Evolutionary conservation across 495 filamentous ascomycete species (phyloP).

Genomic region (Trichocladium uniseriatum): DNA sequence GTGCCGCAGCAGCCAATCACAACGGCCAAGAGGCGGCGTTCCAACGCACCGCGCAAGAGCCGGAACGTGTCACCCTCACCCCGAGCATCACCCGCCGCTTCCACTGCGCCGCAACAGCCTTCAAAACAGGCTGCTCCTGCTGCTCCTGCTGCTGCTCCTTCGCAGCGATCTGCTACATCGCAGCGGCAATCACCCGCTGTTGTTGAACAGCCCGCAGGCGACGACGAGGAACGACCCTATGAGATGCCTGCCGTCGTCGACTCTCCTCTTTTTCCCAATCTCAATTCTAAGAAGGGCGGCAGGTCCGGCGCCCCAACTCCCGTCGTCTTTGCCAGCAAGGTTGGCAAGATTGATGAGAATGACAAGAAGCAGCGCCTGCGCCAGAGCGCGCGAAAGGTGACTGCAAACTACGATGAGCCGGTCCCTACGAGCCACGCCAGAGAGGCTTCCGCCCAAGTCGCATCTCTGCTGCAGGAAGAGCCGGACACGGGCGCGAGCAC

Average conservation of each 20-base stretch:
- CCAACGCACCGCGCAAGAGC: constrained; percentile 26
- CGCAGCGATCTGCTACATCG: no score
- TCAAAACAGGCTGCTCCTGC: constrained; percentile 1
- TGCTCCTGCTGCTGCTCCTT: constrained; percentile 6
- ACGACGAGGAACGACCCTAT: constrained; percentile 17
- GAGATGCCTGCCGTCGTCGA: constrained; percentile 27
- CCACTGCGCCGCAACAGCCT: constrained; percentile 5
- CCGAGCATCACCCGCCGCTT: constrained; percentile 13
- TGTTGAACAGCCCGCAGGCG: no score
- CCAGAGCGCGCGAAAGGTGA: constrained; percentile 18
- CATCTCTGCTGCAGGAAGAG: background rate
- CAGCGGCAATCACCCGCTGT: constrained; percentile 13
- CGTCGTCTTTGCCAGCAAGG: constrained; percentile 22
- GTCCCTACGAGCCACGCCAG: constrained; percentile 13
- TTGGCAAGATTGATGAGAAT: constrained; percentile 24
- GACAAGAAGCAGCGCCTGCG: constrained; percentile 21
- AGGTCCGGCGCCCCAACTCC: background rate
- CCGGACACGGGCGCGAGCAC: constrained; percentile 1
- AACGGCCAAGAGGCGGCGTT: constrained; percentile 19
- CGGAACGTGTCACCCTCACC: constrained; percentile 29
- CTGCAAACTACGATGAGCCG: constrained; percentile 3
- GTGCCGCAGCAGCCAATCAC: constrained; percentile 22
- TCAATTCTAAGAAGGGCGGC: constrained; percentile 20
- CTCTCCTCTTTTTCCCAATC: constrained; percentile 20
- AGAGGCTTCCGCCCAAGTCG: background rate